A percentile compares a stretch with the other conserved stretches of the same genome.
Evolutionary conservation across 2,329 filamentous ascomycete species (phyloP).

Genomic region (Aspergillus oerlinghausenensis): DNA sequence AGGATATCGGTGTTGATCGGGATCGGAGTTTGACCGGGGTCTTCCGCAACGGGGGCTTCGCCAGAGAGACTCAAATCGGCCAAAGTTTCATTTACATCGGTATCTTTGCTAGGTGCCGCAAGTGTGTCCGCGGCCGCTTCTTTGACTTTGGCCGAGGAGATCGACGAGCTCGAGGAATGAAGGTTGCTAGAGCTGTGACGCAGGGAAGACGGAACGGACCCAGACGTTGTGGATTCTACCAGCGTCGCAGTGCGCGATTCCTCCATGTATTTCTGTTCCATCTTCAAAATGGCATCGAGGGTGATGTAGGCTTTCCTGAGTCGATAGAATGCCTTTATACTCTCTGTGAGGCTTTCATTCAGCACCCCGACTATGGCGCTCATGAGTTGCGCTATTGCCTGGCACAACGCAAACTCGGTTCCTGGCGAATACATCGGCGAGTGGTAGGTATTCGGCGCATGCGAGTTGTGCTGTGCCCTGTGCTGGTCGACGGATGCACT

Average conservation of each 20-base stretch:
- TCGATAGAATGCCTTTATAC: slow-evolving; percentile 87
- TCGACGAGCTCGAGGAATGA: slow-evolving; percentile 7
- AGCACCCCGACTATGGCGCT: slow-evolving; percentile 80
- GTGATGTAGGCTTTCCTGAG: slow-evolving; percentile 82
- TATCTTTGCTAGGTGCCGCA: slow-evolving; percentile 9
- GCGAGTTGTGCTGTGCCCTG: slow-evolving; percentile 62
- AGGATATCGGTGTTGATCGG: slow-evolving; percentile 27
- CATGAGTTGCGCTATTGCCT: slow-evolving; percentile 85
- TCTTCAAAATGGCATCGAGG: slow-evolving; percentile 71
- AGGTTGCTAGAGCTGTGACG: slow-evolving; percentile 1
- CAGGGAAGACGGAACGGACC: slow-evolving; percentile 9
- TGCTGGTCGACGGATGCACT: slow-evolving; percentile 72
- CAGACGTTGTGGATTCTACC: not conserved
- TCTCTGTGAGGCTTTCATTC: slow-evolving; percentile 89
- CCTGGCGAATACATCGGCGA: slow-evolving; percentile 73
- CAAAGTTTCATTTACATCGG: slow-evolving; percentile 18
- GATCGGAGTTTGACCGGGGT: slow-evolving; percentile 19
- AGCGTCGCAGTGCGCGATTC: slow-evolving; percentile 11
- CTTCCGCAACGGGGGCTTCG: slow-evolving; percentile 11
- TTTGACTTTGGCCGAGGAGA: slow-evolving; percentile 11
- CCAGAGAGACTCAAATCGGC: slow-evolving; percentile 20
- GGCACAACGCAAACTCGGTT: slow-evolving; percentile 78
- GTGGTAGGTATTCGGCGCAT: slow-evolving; percentile 47
- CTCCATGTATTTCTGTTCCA: slow-evolving; percentile 60
- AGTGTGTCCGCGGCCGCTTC: slow-evolving; percentile 8